Evolutionary conservation across 140 eudicot genomes (phyloP).

Genomic region (Eryngium alpinum): DNA sequence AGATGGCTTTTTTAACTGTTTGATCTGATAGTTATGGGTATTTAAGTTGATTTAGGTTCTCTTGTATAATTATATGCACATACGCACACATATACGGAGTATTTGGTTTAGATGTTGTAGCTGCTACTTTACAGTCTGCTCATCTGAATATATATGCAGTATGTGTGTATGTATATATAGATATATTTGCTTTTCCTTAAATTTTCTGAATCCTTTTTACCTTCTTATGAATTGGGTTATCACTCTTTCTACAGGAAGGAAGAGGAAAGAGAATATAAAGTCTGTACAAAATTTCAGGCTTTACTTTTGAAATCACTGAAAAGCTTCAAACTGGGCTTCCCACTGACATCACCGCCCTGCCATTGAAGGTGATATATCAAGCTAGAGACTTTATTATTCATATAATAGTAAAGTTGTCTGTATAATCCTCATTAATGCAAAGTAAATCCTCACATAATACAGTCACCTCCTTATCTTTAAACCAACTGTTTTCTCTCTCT

Average conservation of each 20-base stretch:
- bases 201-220: neutral
- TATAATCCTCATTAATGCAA: slow-evolving; percentile 59
- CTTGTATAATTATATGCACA: no score
- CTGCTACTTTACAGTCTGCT: neutral
- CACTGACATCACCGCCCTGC: slow-evolving; percentile 32
- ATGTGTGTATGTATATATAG: neutral
- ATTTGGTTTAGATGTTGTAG: neutral
- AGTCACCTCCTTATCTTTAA: slow-evolving; percentile 22
- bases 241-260: neutral
- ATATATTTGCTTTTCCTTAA: neutral
- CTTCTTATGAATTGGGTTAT: neutral
- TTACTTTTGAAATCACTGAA: slow-evolving; percentile 48
- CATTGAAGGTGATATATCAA: slow-evolving; percentile 30
- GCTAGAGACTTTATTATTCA: slow-evolving; percentile 18
- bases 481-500: slow-evolving; percentile 29
- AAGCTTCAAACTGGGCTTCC: slow-evolving; percentile 38
- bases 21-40: no score
- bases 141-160: neutral
- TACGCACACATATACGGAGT: no score
- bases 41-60: neutral
- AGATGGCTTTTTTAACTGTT: neutral
- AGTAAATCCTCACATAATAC: slow-evolving; percentile 29
- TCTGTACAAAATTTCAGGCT: slow-evolving; percentile 33
- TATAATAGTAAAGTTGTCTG: slow-evolving; percentile 27
- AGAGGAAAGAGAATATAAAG: neutral